phyloP scores from a whole-genome alignment of 225 moss, liverwort and hornwort genomes.

The Sphagnum contortum region DNA sequence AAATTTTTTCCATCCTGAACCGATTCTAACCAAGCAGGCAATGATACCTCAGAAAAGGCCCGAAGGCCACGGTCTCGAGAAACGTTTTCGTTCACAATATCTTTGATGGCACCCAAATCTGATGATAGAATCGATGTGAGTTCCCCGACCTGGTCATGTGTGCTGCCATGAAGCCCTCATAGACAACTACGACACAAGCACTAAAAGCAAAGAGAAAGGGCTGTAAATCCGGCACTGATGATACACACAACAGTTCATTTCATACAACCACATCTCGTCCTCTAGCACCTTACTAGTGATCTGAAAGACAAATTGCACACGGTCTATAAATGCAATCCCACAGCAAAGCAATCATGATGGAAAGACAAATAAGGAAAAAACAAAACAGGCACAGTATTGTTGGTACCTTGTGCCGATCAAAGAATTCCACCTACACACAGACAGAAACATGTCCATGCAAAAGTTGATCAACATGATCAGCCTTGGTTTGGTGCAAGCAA shows the following conservation, averaged over 20 bases:
- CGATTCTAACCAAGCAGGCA: no score
- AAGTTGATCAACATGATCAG: neutral
- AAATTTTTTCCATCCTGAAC: no score
- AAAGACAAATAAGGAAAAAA: no score
- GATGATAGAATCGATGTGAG: conserved; percentile 89
- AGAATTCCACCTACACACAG: conserved; percentile 85
- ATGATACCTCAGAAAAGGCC: conserved; percentile 67
- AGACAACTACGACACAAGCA: conserved; percentile 13
- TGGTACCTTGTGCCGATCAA: conserved; percentile 96
- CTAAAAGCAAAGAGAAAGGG: neutral
- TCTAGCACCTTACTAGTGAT: neutral
- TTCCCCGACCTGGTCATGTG: conserved; percentile 92
- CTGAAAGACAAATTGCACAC: no score
- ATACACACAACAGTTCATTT: no score
- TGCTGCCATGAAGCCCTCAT: conserved; percentile 46
- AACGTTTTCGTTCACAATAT: conserved; percentile 89
- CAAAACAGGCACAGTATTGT: no score
- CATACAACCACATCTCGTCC: neutral
- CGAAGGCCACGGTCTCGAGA: conserved; percentile 91
- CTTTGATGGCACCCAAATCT: conserved; percentile 89
- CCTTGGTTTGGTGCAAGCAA: neutral
- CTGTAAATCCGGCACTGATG: neutral
- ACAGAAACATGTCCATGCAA: conserved; percentile 16
- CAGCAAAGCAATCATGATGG: no score
- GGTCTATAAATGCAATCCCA: no score